Base-by-base conservation (phyloP, 2,329 filamentous ascomycete genomes). In the Aspergillus intermedius region DNA sequence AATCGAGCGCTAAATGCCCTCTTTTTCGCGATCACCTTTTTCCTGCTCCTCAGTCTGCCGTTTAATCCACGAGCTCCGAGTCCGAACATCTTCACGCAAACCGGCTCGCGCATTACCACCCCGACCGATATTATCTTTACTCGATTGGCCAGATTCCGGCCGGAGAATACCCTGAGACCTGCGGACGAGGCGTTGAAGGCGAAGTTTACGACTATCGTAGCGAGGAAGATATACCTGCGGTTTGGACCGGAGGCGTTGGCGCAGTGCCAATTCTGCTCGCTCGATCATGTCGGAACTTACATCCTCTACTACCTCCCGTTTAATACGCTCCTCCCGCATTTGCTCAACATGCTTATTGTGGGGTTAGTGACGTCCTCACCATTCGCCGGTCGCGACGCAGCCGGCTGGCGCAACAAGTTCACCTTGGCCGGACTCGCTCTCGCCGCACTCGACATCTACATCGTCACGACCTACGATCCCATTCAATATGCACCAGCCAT, bases 51-150 rank as follows among this genome's bases (percentile, higher is more conserved):
- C 50, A 83, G 86, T 13, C 71, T 91, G 0, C 84, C 88, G 0
- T 83, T 89, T 61, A 74, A 80, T 5, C 86, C 87, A 4, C 60
- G 65, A 54, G 60, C 70, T 21, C 63, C 66, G 37, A 47, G 57
- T 22, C 53, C 60, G 25, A 96, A 96, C 71, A 74, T 97, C 67
- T 95, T 97, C 76, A 63, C 69, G 25, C 68, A 75, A 15, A 96
- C 91, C 1, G 77, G 83, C 49, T 93, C 88, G 45, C 87, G 91
- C 30, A 81, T 97, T 15, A 87, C 90, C 60, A 91, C 87, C 39
- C 84, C 89, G n/a, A 84, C 81, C 39, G 87, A 91, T 62, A 84
- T 94, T 30, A 78, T 97, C 52, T 93, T 95, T 69, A 82, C 79
- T 50, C 87, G 91, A 13, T 77, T 97, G 8, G 69, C 75, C 1